phyloP scores from a whole-genome alignment of 352 stramenopile species.

The Peronospora tabacina region DNA sequence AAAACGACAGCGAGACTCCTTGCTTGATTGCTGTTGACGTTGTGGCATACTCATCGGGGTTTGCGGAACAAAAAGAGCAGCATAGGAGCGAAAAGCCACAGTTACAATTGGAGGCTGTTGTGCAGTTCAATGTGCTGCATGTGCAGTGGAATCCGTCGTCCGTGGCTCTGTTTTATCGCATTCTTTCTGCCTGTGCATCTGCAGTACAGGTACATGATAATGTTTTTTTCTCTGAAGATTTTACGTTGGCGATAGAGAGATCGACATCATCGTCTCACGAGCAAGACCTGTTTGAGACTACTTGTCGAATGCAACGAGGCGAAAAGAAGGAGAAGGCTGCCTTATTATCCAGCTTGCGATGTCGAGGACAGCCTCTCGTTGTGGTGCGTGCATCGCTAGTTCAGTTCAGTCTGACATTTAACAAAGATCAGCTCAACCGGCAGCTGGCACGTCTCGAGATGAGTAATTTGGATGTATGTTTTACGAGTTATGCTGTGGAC shows the following conservation, averaged over 20 bases:
- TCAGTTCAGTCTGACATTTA: constrained; percentile 73
- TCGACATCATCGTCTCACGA: neutral
- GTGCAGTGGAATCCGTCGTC: constrained; percentile 84
- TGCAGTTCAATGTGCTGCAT: constrained; percentile 64
- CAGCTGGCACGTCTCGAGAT: constrained; percentile 57
- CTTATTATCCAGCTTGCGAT: constrained; percentile 8
- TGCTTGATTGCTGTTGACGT: constrained; percentile 50
- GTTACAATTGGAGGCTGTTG: constrained; percentile 40
- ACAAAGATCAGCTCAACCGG: constrained; percentile 69
- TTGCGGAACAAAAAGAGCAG: constrained; percentile 2
- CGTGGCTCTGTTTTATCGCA: constrained; percentile 64
- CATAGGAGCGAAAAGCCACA: constrained; percentile 1
- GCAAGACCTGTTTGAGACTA: neutral
- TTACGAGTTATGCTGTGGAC: constrained; percentile 22
- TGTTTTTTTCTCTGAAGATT: constrained; percentile 9
- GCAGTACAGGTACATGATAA: constrained; percentile 38
- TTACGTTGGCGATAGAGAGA: constrained; percentile 3
- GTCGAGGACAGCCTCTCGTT: constrained; percentile 18
- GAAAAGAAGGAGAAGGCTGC: constrained; percentile 5
- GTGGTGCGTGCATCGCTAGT: constrained; percentile 57
- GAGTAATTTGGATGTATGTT: constrained; percentile 46
- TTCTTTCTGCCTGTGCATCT: constrained; percentile 50
- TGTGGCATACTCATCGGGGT: constrained; percentile 28
- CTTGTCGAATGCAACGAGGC: neutral
- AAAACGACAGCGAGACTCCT: constrained; percentile 15